Percentiles rank a stretch among this genome's conserved stretches.
Conservation (phyloP, 1,284 basidiomycete species). For the Bondarzewia mesenterica region DNA sequence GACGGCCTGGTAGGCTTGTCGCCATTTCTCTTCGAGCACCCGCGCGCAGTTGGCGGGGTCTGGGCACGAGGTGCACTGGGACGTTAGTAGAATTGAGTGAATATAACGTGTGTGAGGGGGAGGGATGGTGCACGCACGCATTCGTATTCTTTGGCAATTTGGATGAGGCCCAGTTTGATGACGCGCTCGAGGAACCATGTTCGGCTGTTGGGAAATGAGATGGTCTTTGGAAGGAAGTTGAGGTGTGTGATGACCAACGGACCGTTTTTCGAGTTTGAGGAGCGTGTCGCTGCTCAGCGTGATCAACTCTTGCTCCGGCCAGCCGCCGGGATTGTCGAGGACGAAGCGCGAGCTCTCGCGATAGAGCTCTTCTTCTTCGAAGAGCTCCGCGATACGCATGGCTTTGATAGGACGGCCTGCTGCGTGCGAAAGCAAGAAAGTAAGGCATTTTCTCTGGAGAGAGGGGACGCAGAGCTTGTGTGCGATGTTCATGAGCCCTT, state of each 20-base stretch:
- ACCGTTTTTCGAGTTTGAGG: slow-evolving; percentile 84
- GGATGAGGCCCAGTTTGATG: slow-evolving; percentile 82
- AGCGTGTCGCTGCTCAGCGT: slow-evolving; percentile 74
- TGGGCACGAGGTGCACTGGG: slow-evolving; percentile 76
- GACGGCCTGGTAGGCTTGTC: slow-evolving; percentile 78
- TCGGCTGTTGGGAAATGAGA: slow-evolving; percentile 38
- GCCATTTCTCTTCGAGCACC: slow-evolving; percentile 92
- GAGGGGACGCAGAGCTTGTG: slow-evolving; percentile 79
- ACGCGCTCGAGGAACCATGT: slow-evolving; percentile 94
- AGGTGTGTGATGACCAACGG: slow-evolving; percentile 10
- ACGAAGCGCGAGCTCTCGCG: slow-evolving; percentile 86
- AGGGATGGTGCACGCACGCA: no score
- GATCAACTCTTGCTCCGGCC: slow-evolving; percentile 76
- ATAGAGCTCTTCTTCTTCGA: slow-evolving; percentile 82
- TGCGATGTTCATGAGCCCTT: slow-evolving; percentile 79
- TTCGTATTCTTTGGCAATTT: slow-evolving; percentile 86
- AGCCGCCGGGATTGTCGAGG: slow-evolving; percentile 82
- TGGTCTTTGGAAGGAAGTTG: neutral
- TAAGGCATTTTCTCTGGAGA: slow-evolving; percentile 73
- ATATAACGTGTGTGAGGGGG: no score
- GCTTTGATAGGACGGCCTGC: slow-evolving; percentile 87
- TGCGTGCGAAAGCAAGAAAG: slow-evolving; percentile 84
- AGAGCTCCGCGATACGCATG: slow-evolving; percentile 82
- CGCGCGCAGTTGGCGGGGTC: slow-evolving; percentile 74
- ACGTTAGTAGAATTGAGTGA: neutral